Conservation (phyloP, 2,329 filamentous ascomycete species). For the Coniochaeta ligniaria region DNA sequence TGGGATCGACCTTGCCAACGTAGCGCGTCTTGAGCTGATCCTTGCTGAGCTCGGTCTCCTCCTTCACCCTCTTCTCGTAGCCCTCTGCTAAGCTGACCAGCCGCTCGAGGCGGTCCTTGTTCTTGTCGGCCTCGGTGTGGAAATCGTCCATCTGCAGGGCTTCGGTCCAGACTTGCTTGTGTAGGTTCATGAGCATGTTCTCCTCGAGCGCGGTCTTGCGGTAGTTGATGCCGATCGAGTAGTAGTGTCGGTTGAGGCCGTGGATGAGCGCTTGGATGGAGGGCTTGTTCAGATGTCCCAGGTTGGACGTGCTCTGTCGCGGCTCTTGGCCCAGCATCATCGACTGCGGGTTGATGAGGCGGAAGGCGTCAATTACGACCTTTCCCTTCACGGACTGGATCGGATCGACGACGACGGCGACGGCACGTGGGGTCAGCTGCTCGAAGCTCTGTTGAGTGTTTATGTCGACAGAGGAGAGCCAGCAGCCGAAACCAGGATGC, state of each 20-base stretch:
- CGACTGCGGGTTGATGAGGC: slow-evolving; percentile 94
- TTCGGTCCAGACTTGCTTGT: slow-evolving; percentile 99
- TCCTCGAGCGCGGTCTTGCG: slow-evolving; percentile 95
- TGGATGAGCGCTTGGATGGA: slow-evolving; percentile 99
- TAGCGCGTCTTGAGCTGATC: slow-evolving; percentile 98
- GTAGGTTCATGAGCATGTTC: slow-evolving; percentile 99
- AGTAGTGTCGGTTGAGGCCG: slow-evolving; percentile 96
- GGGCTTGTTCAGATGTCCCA: slow-evolving; percentile 97
- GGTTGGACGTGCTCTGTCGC: slow-evolving; percentile 92
- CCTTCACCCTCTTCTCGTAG: slow-evolving; percentile 98
- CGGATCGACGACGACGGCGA: slow-evolving; percentile 95
- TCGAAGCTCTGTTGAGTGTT: slow-evolving; percentile 99
- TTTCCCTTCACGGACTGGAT: slow-evolving; percentile 99
- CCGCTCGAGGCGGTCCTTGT: slow-evolving; percentile 81
- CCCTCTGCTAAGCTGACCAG: slow-evolving; percentile 87
- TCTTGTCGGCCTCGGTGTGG: slow-evolving; percentile 72
- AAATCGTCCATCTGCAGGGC: slow-evolving; percentile 97
- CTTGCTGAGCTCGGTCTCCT: slow-evolving; percentile 94
- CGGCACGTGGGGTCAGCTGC: slow-evolving; percentile 91
- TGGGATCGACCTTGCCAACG: slow-evolving; percentile 96
- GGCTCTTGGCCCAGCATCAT: slow-evolving; percentile 98
- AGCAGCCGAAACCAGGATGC: slow-evolving; percentile 97
- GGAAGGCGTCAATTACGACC: slow-evolving; percentile 98
- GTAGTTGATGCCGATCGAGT: slow-evolving; percentile 98
- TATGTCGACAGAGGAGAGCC: slow-evolving; percentile 98